Conservation (phyloP, 2,329 filamentous ascomycete species). For the Aphanoascus verrucosus region DNA sequence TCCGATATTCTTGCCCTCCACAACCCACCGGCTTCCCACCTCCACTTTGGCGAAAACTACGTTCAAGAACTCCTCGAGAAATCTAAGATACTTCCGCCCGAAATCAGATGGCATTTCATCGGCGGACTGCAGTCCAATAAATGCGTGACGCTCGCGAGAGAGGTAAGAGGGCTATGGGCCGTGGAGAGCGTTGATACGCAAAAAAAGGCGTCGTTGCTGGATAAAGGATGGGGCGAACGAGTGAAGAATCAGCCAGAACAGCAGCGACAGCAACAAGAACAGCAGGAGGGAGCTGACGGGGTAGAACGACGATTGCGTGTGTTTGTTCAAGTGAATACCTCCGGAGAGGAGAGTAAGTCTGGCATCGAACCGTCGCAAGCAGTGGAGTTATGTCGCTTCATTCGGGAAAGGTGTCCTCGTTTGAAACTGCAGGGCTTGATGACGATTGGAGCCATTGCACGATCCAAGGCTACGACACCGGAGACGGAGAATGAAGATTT, state of each 20-base stretch:
- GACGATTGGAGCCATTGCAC: conserved; percentile 92
- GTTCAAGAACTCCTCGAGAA: conserved; percentile 82
- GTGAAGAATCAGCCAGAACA: conserved; percentile 25
- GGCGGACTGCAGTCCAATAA: conserved; percentile 89
- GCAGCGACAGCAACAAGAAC: conserved; percentile 17
- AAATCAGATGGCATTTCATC: conserved; percentile 91
- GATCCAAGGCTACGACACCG: conserved; percentile 60
- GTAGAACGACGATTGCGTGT: conserved; percentile 47
- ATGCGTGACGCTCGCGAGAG: conserved; percentile 70
- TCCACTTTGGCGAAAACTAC: conserved; percentile 96
- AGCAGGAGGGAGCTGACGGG: conserved; percentile 19
- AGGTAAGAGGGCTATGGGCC: conserved; percentile 79
- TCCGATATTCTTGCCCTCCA: conserved; percentile 83
- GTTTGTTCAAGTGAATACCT: conserved; percentile 93
- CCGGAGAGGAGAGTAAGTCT: conserved; percentile 73
- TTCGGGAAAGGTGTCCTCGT: conserved; percentile 60
- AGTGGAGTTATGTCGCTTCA: conserved; percentile 56
- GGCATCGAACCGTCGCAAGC: conserved; percentile 60
- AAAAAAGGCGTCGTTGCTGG: conserved; percentile 77
- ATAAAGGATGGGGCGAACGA: conserved; percentile 58
- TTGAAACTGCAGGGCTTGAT: conserved; percentile 73
- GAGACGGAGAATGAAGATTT: conserved; percentile 93
- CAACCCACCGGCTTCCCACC: conserved; percentile 47
- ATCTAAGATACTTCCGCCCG: conserved; percentile 59
- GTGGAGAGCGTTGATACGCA: conserved; percentile 79